Percentiles rank a stretch among this genome's conserved stretches.
Conservation (phyloP, 306 rosid species). For the Dalbergia oliveri region DNA sequence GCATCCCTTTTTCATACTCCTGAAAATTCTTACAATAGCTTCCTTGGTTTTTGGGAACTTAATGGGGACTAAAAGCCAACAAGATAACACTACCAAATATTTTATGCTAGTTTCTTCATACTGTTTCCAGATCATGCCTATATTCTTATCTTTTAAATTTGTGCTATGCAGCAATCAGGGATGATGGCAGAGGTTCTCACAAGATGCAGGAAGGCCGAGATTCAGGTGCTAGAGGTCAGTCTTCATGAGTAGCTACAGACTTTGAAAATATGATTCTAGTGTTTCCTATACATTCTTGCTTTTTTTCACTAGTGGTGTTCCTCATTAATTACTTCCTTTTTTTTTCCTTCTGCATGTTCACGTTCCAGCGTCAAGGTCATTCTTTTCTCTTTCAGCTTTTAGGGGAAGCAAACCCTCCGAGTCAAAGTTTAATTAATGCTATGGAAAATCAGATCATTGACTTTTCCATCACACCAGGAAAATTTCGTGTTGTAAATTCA, state of each 20-base stretch:
- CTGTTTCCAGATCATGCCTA: constrained; percentile 6
- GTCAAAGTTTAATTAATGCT: constrained; percentile 54
- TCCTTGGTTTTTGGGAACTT: background rate
- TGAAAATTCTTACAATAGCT: constrained; percentile 1
- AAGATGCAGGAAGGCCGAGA: constrained; percentile 69
- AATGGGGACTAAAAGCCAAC: no score
- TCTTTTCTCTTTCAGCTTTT: constrained; percentile 99
- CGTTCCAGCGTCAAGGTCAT: constrained; percentile 88
- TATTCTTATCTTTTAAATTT: constrained; percentile 36
- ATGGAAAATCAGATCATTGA: constrained; percentile 32
- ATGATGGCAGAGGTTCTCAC: constrained; percentile 61
- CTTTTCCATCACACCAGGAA: constrained; percentile 38
- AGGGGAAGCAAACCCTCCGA: constrained; percentile 79
- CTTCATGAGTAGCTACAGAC: constrained; percentile 39
- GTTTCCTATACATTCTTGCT: constrained; percentile 25
- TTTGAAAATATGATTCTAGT: constrained; percentile 18
- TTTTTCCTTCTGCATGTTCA: constrained; percentile 40
- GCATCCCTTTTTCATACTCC: constrained; percentile 24
- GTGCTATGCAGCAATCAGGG: constrained; percentile 59
- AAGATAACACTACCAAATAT: no score
- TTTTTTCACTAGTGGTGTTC: constrained; percentile 12
- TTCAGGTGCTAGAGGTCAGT: constrained; percentile 76
- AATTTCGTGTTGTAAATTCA: constrained; percentile 49
- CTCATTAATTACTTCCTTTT: constrained; percentile 33
- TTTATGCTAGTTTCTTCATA: no score